Evolutionary conservation across 116 monocot species (phyloP).

Genomic region (Cymodocea nodosa): DNA sequence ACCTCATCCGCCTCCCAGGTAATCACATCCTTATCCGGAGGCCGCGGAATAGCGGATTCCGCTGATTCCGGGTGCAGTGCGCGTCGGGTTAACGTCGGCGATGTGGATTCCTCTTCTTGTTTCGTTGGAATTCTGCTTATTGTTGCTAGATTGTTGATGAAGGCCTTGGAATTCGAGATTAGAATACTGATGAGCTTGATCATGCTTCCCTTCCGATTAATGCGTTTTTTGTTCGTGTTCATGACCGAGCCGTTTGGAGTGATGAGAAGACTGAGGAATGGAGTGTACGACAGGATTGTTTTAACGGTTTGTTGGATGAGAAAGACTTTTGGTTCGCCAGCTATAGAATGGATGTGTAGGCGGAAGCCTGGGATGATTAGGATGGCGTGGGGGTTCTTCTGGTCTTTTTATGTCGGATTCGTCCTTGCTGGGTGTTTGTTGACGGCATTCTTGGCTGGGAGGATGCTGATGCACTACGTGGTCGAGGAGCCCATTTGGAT

Average conservation of each 20-base stretch:
- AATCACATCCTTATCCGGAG: not conserved
- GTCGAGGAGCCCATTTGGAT: slow-evolving; percentile 58
- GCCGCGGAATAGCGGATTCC: not conserved
- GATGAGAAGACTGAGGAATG: slow-evolving; percentile 10
- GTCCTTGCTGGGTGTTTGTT: slow-evolving; percentile 39
- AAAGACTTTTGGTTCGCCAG: slow-evolving; percentile 2
- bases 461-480: slow-evolving; percentile 23
- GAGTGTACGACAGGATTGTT: slow-evolving; percentile 13
- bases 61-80: not conserved
- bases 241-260: slow-evolving; percentile 32
- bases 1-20: not conserved
- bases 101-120: not conserved
- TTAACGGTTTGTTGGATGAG: slow-evolving; percentile 7
- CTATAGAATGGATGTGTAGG: slow-evolving; percentile 9
- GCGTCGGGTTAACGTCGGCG: not conserved
- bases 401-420: slow-evolving; percentile 36
- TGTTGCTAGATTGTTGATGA: slow-evolving; percentile 27
- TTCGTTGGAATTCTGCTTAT: slow-evolving; percentile 8
- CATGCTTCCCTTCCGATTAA: slow-evolving; percentile 24
- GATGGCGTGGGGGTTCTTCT: slow-evolving; percentile 37
- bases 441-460: slow-evolving; percentile 37
- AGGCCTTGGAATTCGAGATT: slow-evolving; percentile 33
- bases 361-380: slow-evolving; percentile 18
- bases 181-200: slow-evolving; percentile 20
- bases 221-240: slow-evolving; percentile 15